phyloP scores from a whole-genome alignment of 495 filamentous ascomycete genomes.

The Penicillium lagena region DNA sequence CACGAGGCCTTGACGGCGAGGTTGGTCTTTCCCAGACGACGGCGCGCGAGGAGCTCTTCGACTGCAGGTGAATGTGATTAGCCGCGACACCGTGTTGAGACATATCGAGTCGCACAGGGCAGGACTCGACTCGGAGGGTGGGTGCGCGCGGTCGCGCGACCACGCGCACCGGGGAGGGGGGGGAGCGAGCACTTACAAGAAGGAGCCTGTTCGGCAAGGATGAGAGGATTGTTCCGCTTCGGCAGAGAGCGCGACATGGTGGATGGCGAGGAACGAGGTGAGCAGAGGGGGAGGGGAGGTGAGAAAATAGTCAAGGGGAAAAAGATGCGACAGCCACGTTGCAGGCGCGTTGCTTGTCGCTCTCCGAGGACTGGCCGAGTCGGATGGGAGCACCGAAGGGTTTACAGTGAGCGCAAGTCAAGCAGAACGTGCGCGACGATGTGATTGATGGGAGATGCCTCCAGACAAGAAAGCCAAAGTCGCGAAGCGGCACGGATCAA shows the following conservation, averaged over 20 bases:
- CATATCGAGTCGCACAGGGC: neutral
- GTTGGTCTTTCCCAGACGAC: conserved; percentile 87
- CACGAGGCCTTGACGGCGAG: conserved; percentile 71
- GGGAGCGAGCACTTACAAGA: conserved; percentile 40
- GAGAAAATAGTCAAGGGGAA: conserved; percentile 11
- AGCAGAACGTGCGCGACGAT: neutral
- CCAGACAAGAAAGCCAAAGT: conserved; percentile 1
- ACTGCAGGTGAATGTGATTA: conserved; percentile 41
- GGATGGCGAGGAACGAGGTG: conserved; percentile 4
- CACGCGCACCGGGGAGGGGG: conserved; percentile 9
- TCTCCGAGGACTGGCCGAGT: neutral
- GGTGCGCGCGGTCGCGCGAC: conserved; percentile 13
- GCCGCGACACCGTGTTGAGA: too few species aligned
- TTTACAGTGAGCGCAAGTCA: neutral
- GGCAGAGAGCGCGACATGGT: conserved; percentile 66
- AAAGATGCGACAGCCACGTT: conserved; percentile 39
- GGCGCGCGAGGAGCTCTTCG: conserved; percentile 73
- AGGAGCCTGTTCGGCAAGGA: conserved; percentile 65
- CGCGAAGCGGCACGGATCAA: conserved; percentile 6
- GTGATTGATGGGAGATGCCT: neutral
- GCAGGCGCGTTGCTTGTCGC: conserved; percentile 35
- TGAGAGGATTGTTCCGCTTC: conserved; percentile 65
- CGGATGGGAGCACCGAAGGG: conserved; percentile 4
- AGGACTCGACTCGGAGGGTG: conserved; percentile 6
- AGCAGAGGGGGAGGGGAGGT: conserved; percentile 7